Evolutionary conservation across 2,329 filamentous ascomycete genomes (phyloP).

Genomic region (Ascochyta lentis): DNA sequence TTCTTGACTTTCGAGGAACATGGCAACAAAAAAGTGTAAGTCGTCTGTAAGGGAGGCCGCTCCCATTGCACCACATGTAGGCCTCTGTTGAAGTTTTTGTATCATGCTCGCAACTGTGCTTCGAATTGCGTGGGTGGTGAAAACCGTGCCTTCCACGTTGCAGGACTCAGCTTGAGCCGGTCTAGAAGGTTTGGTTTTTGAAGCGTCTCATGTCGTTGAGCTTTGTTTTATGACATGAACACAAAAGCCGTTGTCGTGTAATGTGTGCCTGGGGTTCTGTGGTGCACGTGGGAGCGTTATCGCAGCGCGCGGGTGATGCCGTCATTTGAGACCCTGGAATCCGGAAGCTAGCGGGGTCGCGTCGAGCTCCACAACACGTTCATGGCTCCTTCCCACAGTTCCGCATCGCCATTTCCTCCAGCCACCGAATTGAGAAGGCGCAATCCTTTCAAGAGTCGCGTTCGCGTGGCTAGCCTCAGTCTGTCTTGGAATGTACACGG

Average conservation of each 20-base stretch:
- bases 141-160: too few species aligned
- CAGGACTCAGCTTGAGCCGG: too few species aligned
- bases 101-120: too few species aligned
- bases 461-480: background rate
- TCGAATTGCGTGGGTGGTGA: too few species aligned
- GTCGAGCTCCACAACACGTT: conserved; percentile 16
- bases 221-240: background rate
- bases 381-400: conserved; percentile 3
- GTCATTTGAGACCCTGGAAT: conserved; percentile 10
- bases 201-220: background rate
- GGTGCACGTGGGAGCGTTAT: conserved; percentile 26
- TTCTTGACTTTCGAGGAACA: background rate
- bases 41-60: too few species aligned
- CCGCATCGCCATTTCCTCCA: conserved; percentile 1
- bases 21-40: too few species aligned
- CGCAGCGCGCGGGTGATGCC: conserved; percentile 16
- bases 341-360: conserved; percentile 9
- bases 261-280: background rate
- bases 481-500: background rate
- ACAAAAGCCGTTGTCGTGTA: background rate
- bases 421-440: conserved; percentile 5
- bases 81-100: too few species aligned
- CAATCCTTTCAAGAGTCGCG: conserved; percentile 2
- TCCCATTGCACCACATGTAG: too few species aligned
- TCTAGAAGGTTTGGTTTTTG: background rate